Evolutionary conservation across 2,329 filamentous ascomycete species (phyloP).

Genomic region (Penicillium occitanis): DNA sequence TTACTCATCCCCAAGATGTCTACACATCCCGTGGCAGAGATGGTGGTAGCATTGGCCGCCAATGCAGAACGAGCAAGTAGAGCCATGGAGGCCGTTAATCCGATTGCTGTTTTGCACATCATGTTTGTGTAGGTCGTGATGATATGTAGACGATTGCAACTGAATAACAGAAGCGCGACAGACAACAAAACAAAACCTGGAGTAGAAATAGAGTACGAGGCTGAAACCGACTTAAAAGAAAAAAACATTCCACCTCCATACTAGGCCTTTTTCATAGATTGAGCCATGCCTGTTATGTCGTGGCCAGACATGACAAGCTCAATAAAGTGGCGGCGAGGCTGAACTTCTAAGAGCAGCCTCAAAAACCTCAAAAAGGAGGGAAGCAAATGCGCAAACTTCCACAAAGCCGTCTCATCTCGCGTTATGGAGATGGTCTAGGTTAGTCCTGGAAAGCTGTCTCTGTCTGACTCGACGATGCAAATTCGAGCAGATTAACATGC

Average conservation of each 20-base stretch:
- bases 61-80: slow-evolving; percentile 1
- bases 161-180: neutral
- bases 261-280: neutral
- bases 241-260: neutral
- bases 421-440: neutral
- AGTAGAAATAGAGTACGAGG: neutral
- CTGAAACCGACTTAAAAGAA: neutral
- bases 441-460: neutral
- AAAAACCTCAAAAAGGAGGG: neutral
- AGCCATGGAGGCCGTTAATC: neutral
- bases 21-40: slow-evolving; percentile 13
- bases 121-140: neutral
- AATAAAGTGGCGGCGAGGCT: neutral
- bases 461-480: neutral
- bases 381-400: too few relatives aligned
- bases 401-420: neutral
- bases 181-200: neutral
- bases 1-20: slow-evolving; percentile 12
- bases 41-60: slow-evolving; percentile 10
- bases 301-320: neutral
- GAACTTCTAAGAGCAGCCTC: neutral
- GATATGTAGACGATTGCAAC: neutral
- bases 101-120: neutral
- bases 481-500: neutral
- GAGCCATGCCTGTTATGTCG: neutral